Evolutionary conservation across 768 basidiomycete species (phyloP).

Genomic region (Termitomyces sp.): DNA sequence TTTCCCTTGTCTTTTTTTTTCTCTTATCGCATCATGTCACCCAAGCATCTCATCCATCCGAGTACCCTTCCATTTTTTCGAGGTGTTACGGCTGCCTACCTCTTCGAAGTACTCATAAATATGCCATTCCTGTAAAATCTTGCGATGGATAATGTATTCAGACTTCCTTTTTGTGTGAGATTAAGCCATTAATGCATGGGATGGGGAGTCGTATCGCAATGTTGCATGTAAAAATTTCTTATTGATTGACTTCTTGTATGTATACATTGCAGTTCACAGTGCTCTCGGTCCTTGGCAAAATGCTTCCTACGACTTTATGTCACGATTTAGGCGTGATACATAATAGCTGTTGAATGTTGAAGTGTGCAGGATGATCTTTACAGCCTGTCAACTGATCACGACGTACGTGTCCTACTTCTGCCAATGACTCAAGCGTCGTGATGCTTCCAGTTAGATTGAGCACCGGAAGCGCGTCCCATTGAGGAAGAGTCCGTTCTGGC

Average conservation of each 20-base stretch:
- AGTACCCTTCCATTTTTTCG: background rate
- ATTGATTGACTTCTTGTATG: background rate
- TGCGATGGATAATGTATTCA: background rate
- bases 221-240: no score
- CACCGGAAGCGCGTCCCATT: slow-evolving; percentile 55
- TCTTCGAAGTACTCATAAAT: background rate
- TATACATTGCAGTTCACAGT: no score
- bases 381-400: slow-evolving; percentile 33
- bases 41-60: no score
- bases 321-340: slow-evolving; percentile 11
- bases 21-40: no score
- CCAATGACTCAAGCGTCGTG: slow-evolving; percentile 29
- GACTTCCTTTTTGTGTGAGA: background rate
- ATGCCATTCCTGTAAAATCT: background rate
- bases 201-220: no score
- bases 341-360: slow-evolving; percentile 24
- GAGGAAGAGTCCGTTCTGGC: slow-evolving; percentile 50
- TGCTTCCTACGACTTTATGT: background rate
- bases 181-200: no score
- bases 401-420: slow-evolving; percentile 29
- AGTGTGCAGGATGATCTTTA: slow-evolving; percentile 11
- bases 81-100: background rate
- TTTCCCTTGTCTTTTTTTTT: background rate
- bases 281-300: background rate
- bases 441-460: slow-evolving; percentile 63